Conservation (phyloP, 345 rosid genomes). For the Noccaea caerulescens region DNA sequence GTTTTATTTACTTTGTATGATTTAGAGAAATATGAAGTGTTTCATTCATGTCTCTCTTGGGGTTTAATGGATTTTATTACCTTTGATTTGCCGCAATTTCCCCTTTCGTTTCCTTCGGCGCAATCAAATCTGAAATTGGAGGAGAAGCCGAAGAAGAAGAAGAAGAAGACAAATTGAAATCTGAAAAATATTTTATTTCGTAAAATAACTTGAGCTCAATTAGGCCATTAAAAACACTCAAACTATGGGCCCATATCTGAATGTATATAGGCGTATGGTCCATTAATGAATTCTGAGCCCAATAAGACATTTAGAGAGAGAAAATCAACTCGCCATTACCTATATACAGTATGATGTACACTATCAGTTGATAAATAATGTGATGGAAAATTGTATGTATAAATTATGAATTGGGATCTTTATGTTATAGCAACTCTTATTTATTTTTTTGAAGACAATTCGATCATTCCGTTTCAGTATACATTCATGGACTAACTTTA, state of each 20-base stretch:
- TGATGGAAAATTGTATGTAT: no score
- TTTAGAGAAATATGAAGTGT: not conserved
- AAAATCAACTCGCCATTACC: no score
- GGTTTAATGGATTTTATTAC: not conserved
- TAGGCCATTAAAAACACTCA: no score
- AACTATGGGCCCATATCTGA: no score
- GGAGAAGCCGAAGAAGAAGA: not conserved
- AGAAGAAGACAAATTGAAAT: not conserved
- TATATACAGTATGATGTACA: no score
- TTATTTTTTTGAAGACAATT: not conserved
- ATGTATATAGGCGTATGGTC: not conserved
- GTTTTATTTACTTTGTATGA: not conserved
- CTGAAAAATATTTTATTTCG: not conserved
- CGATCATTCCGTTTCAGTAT: not conserved
- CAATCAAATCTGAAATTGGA: conserved; percentile 32
- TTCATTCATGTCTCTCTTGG: not conserved
- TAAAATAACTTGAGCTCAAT: not conserved
- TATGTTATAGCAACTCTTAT: not conserved
- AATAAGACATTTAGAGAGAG: no score
- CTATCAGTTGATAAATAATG: no score
- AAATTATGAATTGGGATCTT: no score
- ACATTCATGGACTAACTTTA: conserved; percentile 12
- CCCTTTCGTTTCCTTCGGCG: not conserved
- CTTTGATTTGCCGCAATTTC: conserved; percentile 17
- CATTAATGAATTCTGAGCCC: not conserved